Base-by-base conservation (phyloP, 139 green algal species). In the Ettlia oleoabundans region DNA sequence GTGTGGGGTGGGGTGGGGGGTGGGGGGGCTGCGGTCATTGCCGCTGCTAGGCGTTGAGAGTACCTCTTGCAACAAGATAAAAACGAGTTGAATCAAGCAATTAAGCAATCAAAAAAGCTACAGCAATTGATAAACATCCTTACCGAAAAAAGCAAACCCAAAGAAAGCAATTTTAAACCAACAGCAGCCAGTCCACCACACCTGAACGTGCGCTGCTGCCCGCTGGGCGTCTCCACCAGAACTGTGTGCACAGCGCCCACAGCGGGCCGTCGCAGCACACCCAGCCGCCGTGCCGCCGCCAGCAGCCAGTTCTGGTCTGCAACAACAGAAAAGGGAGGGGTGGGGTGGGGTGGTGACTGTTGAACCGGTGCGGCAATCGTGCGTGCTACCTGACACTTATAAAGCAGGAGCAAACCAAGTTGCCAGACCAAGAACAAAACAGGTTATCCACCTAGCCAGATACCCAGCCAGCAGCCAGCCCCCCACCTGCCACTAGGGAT, bases 171-270 rank as follows among this genome's bases (percentile, higher is more conserved):
- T n/a, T n/a, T n/a, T n/a, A n/a, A n/a, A n/a, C 47, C 13, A 58
- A 24, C 47, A 58, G 47, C 18, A 9, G 15, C 55, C 18, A 65
- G 30, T 5, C 55, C 55, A 35, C 33, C 7, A 10, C 65, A 83
- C n/a, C 94, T 85, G 85, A 97, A 96, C 1, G 93, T 95, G 26
- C 95, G 88, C 28, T 92, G 89, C 18, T 74, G 87, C 62, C 93
- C 93, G 41, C 91, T 83, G 0, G 95, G 95, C 1, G 94, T 88
- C 53, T 89, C 86, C 51, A 96, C 77, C 38, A 95, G 89, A 52
- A 96, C 68, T 66, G 93, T 91, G 78, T 98, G 95, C 67, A 98
- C 88, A 2, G 95, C 95, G 1, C 86, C 89, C 10, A 91, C 55
- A 0, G 86, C 41, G 7, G 88, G 75, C 53, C 69, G 78, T 24